Evolutionary conservation across 2,329 filamentous ascomycete species (phyloP).

Genomic region (Gnomoniopsis sp.): DNA sequence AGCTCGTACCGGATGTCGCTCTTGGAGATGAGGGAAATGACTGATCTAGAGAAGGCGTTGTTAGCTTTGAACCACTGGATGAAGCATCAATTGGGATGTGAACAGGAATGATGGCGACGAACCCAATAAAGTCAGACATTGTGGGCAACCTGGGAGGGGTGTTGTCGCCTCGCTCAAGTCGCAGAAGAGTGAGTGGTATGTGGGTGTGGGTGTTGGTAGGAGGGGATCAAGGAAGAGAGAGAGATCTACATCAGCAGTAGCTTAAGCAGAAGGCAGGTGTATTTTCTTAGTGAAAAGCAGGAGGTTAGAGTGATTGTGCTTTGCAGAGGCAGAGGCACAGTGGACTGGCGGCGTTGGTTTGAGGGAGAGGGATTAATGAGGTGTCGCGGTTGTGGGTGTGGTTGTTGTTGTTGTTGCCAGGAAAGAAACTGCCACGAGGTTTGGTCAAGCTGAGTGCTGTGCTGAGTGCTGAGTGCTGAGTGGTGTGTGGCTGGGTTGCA

Average conservation of each 20-base stretch:
- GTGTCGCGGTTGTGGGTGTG: too few species aligned
- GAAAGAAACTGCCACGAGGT: too few species aligned
- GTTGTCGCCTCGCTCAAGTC: slow-evolving; percentile 9
- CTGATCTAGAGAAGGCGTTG: slow-evolving; percentile 57
- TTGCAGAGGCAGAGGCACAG: too few species aligned
- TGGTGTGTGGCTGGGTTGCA: too few species aligned
- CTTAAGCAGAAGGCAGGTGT: neutral
- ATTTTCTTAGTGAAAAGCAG: neutral
- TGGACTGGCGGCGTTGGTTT: too few species aligned
- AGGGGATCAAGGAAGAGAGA: neutral
- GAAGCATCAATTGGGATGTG: slow-evolving; percentile 18
- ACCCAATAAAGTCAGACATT: slow-evolving; percentile 63
- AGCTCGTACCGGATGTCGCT: slow-evolving; percentile 85
- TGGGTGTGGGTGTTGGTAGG: neutral
- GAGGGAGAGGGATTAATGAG: too few species aligned
- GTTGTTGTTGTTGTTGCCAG: too few species aligned
- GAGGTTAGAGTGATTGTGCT: neutral
- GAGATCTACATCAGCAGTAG: slow-evolving; percentile 11
- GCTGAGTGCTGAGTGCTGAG: too few species aligned
- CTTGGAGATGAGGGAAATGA: slow-evolving; percentile 95
- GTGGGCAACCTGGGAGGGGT: slow-evolving; percentile 13
- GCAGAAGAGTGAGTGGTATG: neutral
- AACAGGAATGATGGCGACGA: slow-evolving; percentile 27
- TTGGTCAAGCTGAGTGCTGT: too few species aligned
- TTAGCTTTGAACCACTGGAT: slow-evolving; percentile 25